Percentiles rank a stretch among this genome's conserved stretches.
Evolutionary conservation across 306 rosid species (phyloP).

Genomic region (Citrullus mucosospermus): DNA sequence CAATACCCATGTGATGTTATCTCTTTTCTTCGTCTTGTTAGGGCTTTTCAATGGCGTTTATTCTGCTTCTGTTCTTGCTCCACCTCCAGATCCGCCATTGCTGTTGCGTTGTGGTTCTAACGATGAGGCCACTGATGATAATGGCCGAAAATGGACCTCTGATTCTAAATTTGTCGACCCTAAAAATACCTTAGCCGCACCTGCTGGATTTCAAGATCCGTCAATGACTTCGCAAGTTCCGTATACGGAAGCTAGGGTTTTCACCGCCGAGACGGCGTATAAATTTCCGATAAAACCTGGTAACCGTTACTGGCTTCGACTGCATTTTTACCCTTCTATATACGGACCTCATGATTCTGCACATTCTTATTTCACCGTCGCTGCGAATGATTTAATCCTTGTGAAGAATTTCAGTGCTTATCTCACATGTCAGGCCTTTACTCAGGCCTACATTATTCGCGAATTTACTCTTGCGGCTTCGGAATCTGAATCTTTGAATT

Average conservation of each 20-base stretch:
- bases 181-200: slow-evolving; percentile 3
- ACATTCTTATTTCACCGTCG: slow-evolving; percentile 22
- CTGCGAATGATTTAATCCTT: slow-evolving; percentile 19
- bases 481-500: slow-evolving; percentile 4
- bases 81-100: slow-evolving; percentile 10
- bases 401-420: slow-evolving; percentile 31
- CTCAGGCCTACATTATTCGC: slow-evolving; percentile 28
- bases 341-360: slow-evolving; percentile 26
- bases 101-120: slow-evolving; percentile 24
- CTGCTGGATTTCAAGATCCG: slow-evolving; percentile 35
- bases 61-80: not conserved
- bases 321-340: slow-evolving; percentile 34
- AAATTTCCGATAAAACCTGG: slow-evolving; percentile 17
- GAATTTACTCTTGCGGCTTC: slow-evolving; percentile 23
- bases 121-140: slow-evolving; percentile 14
- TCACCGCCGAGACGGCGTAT: slow-evolving; percentile 26
- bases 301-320: slow-evolving; percentile 27
- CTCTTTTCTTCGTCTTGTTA: slow-evolving; percentile 4
- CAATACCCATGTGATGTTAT: slow-evolving; percentile 9
- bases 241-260: slow-evolving; percentile 30
- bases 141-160: slow-evolving; percentile 27
- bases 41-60: not conserved
- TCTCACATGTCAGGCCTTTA: slow-evolving; percentile 25
- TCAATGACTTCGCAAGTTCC: slow-evolving; percentile 25
- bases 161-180: slow-evolving; percentile 17